Evolutionary conservation across 495 filamentous ascomycete genomes (phyloP), one percentile per base, ranked within the genome.

Genomic region (Talaromyces trachyspermus): DNA sequence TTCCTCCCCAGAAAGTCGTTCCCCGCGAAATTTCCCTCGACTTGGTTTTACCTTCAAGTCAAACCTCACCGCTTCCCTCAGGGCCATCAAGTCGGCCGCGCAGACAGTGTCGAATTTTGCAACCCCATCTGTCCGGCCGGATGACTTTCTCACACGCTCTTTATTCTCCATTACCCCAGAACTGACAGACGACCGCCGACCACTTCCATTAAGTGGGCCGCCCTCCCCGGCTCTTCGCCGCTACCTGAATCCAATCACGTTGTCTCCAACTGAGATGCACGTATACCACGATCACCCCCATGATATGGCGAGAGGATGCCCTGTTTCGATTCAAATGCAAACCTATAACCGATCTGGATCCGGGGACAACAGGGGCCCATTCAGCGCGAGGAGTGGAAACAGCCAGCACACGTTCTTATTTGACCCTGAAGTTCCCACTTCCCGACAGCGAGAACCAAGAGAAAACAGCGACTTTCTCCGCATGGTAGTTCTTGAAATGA

Each of bases 401-500:
- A 51, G 63, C 60, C 33, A 60, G n/a, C 57, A 71, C 30, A 68
- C 66, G 4, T 69, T 70, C 0, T 10, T n/a, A 4, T 65, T 62
- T 27, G 65, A 69, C 30, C 68, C 73, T 9, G 69, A 73, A 38
- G 51, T 61, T 22, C 63, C 68, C 0, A 68, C 77, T 2, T 73
- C 84, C 9, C 83, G 88, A 11, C 90, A 90, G 60, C 81, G 92
- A 11, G 92, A 96, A 61, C 80, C 88, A 53, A 79, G 92, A 29
- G 92, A 98, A 61, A 98, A 98, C 59, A 79, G 84, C 19, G 85
- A 96, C 54, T 98, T 97, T 66, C 81, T 98, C 42, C 81, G 92
- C 23, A 83, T 97, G 56, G 87, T 94, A 22, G 91, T 96, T 45
- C 75, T 96, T 57, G 92, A 98, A 66, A 95, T 95, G 85, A 87